phyloP scores from a whole-genome alignment of 2,329 filamentous ascomycete species.

The Aspergillus chevalieri region DNA sequence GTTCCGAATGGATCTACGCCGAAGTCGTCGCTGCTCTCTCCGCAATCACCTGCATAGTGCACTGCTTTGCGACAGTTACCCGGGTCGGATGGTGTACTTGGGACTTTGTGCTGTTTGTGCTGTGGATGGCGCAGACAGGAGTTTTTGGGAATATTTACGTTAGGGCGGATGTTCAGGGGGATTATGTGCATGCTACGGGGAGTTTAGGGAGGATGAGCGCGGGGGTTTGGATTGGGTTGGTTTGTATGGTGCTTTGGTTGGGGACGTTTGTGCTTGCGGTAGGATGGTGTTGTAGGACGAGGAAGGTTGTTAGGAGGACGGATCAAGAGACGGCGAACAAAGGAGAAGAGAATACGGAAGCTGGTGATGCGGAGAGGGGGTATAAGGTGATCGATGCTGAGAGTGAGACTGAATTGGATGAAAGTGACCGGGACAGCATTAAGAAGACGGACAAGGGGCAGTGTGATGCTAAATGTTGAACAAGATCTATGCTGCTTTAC shows the following conservation, averaged over 20 bases:
- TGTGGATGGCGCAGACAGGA: constrained; percentile 5
- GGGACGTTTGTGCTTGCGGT: constrained; percentile 1
- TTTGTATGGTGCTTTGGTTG: constrained; percentile 4
- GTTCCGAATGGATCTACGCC: constrained; percentile 14
- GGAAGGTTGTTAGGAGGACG: not conserved
- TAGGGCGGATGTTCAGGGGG: not conserved
- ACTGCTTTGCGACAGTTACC: constrained; percentile 6
- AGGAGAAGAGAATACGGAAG: not conserved
- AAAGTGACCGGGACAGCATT: constrained; percentile 1
- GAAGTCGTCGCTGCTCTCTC: constrained; percentile 11
- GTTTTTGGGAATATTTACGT: constrained; percentile 4
- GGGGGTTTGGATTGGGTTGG: constrained; percentile 1
- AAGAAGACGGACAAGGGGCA: not conserved
- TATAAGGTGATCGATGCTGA: not conserved
- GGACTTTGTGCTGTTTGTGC: constrained; percentile 6
- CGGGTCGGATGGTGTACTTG: constrained; percentile 6
- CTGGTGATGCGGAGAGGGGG: not conserved
- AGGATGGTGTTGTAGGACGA: constrained; percentile 1
- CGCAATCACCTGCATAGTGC: constrained; percentile 8
- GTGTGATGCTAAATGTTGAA: not conserved
- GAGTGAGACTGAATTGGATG: constrained; percentile 6
- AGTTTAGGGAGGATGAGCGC: constrained; percentile 1
- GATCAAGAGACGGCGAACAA: not conserved
- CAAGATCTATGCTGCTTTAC: not conserved
- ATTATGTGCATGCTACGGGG: not conserved